These are phyloP conservation scores for Pleurostoma richardsiae DNA, from an alignment of 2,329 filamentous ascomycete genomes.

Conservation along the genomic window DNA sequence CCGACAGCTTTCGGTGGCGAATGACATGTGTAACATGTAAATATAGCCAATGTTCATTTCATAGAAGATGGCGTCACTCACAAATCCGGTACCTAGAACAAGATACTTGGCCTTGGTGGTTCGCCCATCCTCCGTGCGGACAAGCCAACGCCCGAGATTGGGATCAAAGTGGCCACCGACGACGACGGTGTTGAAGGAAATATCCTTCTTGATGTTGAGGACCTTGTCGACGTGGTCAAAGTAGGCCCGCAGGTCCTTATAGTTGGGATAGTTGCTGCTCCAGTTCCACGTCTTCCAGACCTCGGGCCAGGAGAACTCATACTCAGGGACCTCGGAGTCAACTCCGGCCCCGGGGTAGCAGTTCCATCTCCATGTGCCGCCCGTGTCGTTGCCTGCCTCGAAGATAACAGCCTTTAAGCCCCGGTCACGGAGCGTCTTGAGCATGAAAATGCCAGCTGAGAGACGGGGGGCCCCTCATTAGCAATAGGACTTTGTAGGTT, in stretches of 20 bases:
- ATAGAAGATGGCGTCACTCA: constrained; percentile 12
- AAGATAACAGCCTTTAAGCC: constrained; percentile 43
- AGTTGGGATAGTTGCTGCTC: constrained; percentile 45
- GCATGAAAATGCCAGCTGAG: constrained; percentile 40
- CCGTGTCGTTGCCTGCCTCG: constrained; percentile 45
- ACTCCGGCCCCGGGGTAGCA: constrained; percentile 47
- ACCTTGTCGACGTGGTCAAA: constrained; percentile 56
- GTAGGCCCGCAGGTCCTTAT: constrained; percentile 47
- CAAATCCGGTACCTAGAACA: constrained; percentile 48
- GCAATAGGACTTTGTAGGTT: neutral
- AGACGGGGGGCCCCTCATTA: neutral
- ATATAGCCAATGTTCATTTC: neutral
- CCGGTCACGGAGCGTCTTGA: constrained; percentile 44
- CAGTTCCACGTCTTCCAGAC: constrained; percentile 53
- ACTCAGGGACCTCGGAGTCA: neutral
- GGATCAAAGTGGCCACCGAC: constrained; percentile 46
- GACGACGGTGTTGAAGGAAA: constrained; percentile 51
- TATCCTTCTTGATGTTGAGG: constrained; percentile 50
- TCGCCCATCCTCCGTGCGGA: constrained; percentile 46
- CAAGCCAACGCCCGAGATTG: constrained; percentile 38
- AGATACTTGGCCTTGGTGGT: constrained; percentile 44
- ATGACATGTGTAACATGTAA: too few relatives aligned
- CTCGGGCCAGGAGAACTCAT: constrained; percentile 30
- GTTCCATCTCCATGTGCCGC: constrained; percentile 54
- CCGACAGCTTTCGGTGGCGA: too few relatives aligned